Conservation (phyloP, 805 yeast species). For the Saturnispora serradocipensis region DNA sequence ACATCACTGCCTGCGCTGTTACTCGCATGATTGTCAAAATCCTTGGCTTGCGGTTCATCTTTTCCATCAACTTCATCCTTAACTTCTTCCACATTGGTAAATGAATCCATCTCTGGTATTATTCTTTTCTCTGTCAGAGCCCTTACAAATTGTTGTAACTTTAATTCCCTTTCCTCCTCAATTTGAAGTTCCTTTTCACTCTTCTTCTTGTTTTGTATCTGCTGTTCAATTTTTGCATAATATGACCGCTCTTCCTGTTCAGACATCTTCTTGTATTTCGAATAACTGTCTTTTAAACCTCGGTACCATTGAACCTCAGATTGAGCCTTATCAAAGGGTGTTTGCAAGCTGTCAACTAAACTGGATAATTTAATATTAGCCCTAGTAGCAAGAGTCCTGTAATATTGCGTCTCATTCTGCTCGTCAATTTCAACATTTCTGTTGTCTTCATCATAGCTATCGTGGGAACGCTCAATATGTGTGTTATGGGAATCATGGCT, state of each 20-base stretch:
- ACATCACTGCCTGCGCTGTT: conserved; percentile 4
- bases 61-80: conserved; percentile 6
- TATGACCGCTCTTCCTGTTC: conserved; percentile 30
- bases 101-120: conserved; percentile 6
- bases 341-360: not conserved
- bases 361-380: conserved; percentile 21
- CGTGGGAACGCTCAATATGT: not conserved
- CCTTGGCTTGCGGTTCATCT: too few relatives aligned
- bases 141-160: conserved; percentile 1
- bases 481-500: not conserved
- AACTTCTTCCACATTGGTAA: not conserved
- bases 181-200: conserved; percentile 2
- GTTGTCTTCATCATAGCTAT: not conserved
- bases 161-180: not conserved
- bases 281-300: conserved; percentile 27
- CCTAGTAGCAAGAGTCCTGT: conserved; percentile 22
- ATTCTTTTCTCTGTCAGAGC: conserved; percentile 4
- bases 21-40: not conserved
- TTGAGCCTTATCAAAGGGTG: not conserved
- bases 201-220: conserved; percentile 16
- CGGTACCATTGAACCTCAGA: conserved; percentile 5
- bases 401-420: conserved; percentile 18
- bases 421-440: not conserved
- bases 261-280: conserved; percentile 24
- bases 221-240: conserved; percentile 28